A percentile compares a stretch with the other conserved stretches of the same genome.
These are phyloP conservation scores for Trichoderma sp. DNA, from an alignment of 2,329 filamentous ascomycete genomes.

Conservation along the genomic window DNA sequence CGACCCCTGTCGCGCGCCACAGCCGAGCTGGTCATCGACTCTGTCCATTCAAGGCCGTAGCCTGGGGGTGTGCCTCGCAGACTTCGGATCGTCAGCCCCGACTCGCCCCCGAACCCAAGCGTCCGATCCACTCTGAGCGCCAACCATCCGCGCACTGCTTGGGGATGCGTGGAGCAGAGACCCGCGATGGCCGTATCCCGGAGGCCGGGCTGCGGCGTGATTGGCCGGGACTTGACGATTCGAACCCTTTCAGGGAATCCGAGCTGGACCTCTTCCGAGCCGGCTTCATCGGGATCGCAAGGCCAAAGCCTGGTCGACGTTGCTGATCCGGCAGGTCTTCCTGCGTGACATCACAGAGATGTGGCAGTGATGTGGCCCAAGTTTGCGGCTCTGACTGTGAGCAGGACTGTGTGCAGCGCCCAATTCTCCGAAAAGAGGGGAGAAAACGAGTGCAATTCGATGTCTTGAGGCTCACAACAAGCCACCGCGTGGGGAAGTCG, in stretches of 20 bases:
- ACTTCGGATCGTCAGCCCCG: slow-evolving; percentile 4
- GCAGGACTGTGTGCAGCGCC: neutral
- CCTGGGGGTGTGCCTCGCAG: slow-evolving; percentile 4
- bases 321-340: neutral
- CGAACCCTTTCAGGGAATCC: slow-evolving; percentile 20
- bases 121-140: slow-evolving; percentile 6
- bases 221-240: slow-evolving; percentile 11
- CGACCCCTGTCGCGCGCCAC: slow-evolving; percentile 14
- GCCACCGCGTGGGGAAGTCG: slow-evolving; percentile 15
- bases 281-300: slow-evolving; percentile 23
- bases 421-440: neutral
- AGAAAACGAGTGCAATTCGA: neutral
- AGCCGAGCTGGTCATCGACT: slow-evolving; percentile 1
- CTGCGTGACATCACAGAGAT: slow-evolving; percentile 13
- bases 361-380: too few relatives aligned
- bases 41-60: slow-evolving; percentile 10
- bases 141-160: neutral
- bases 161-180: slow-evolving; percentile 10
- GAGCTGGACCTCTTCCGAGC: neutral
- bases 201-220: slow-evolving; percentile 21
- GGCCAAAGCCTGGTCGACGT: neutral
- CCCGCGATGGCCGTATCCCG: slow-evolving; percentile 21
- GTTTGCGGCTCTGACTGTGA: neutral
- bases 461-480: neutral
- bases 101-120: neutral